Evolutionary conservation across 1,284 basidiomycete genomes (phyloP).

Genomic region (Xerocomus minutiporus): DNA sequence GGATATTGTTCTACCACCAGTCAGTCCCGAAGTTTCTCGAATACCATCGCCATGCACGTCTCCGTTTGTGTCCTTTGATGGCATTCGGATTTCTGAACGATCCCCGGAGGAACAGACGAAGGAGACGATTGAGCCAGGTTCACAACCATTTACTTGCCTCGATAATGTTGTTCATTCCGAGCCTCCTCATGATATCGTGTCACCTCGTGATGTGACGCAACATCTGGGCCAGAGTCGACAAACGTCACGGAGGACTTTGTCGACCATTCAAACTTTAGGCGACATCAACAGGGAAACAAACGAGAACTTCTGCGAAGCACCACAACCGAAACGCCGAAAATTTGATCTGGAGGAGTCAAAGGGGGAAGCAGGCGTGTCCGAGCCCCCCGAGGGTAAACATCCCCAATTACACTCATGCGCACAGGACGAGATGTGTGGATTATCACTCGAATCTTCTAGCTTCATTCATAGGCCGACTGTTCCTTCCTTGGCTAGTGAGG

Average conservation of each 20-base stretch:
- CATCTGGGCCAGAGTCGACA: constrained; percentile 1
- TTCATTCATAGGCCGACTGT: background rate
- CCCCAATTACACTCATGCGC: background rate
- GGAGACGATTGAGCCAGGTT: background rate
- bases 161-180: constrained; percentile 13
- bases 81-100: background rate
- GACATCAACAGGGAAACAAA: background rate
- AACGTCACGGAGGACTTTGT: background rate
- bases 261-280: background rate
- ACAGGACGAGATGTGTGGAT: background rate
- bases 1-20: constrained; percentile 1
- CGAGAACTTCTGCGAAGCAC: constrained; percentile 7
- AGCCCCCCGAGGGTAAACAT: background rate
- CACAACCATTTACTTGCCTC: constrained; percentile 16
- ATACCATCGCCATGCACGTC: constrained; percentile 10
- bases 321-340: constrained; percentile 15
- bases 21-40: background rate
- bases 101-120: background rate
- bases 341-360: constrained; percentile 7
- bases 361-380: background rate
- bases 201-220: background rate
- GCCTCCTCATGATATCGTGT: background rate
- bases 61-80: constrained; percentile 10
- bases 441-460: too few relatives aligned
- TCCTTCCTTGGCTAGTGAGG: background rate